Base-by-base conservation (phyloP, 2,329 filamentous ascomycete genomes). In the Talaromyces sp. region DNA sequence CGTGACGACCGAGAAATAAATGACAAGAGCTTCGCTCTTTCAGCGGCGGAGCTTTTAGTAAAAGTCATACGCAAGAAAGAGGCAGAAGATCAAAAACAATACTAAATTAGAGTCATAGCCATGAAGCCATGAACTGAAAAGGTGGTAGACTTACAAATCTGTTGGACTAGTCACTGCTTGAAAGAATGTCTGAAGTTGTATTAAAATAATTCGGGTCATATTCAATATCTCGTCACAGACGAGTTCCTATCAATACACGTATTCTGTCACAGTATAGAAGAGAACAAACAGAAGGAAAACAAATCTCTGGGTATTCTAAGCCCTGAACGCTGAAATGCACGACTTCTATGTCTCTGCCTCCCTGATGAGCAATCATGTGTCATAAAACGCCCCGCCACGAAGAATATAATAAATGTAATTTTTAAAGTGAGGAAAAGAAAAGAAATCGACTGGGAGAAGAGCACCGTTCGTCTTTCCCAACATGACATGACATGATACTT, bases 1-100 rank as follows among this genome's bases (percentile, higher is more conserved):
- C 76, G 83, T 42, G 80, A 85, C 60, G 68, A 76, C 9, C 52
- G 67, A 7, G 62, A 66, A n/a, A 69, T 76, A 18, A 76, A 76
- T 65, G 65, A 75, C 57, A 63, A 63, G 0, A 68, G 64, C 12
- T 76, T 76, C 66, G 73, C 73, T 0, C 60, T 67, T 21, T 50
- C 54, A 1, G 63, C 69, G 7, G 71, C 70, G 11, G 69, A 73
- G 40, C 60, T 63, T 31, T 60, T 73, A 21, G 54, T 65, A 8
- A 60, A 67, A 11, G 60, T 73, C 60, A 67, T 72, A 28, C 52
- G 40, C 18, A 44, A 50, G 35, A 56, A 25, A 28, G 55, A 62
- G 28, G 18, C 40, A 5, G 52, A n/a, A 40, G 28, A 35, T 16
- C 11, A 2, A 2, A n/a, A 28, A 3, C 11, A n/a, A 28, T 18